Conservation (phyloP, 1,284 basidiomycete species). For the Mycena sp. region DNA sequence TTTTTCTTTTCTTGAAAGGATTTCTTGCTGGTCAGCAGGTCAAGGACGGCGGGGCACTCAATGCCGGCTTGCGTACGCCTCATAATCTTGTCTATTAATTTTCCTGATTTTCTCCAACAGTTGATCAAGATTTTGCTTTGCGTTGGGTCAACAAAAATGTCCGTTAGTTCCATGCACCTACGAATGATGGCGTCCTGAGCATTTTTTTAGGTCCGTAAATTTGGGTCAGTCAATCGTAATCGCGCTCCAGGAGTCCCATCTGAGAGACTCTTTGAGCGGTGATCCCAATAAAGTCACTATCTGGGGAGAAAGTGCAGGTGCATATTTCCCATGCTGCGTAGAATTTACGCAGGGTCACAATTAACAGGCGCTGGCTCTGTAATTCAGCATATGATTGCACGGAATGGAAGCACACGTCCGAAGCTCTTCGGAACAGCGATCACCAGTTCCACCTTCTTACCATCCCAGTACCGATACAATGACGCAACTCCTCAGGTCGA, state of each 20-base stretch:
- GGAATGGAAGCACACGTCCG: constrained; percentile 50
- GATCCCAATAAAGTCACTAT: constrained; percentile 41
- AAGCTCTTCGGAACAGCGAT: constrained; percentile 55
- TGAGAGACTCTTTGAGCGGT: constrained; percentile 39
- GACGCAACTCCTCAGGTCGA: constrained; percentile 52
- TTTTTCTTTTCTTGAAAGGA: no score
- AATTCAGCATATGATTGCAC: constrained; percentile 49
- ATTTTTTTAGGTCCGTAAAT: neutral
- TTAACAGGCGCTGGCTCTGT: constrained; percentile 48
- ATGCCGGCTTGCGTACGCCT: constrained; percentile 19
- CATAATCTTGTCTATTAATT: neutral
- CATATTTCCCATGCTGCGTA: neutral
- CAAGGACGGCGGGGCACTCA: neutral
- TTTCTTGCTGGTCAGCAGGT: constrained; percentile 14
- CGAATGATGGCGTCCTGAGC: no score
- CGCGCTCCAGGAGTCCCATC: constrained; percentile 4
- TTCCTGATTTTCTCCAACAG: constrained; percentile 17
- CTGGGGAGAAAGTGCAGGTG: constrained; percentile 41
- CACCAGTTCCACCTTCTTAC: constrained; percentile 54
- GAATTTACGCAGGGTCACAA: neutral
- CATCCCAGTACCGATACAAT: constrained; percentile 56
- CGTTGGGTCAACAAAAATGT: constrained; percentile 37
- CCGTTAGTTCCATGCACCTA: no score
- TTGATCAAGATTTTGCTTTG: constrained; percentile 36
- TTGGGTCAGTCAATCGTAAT: neutral